A percentile compares a stretch with the other conserved stretches of the same genome.
Evolutionary conservation across 2,329 filamentous ascomycete species (phyloP).

Genomic region (Chlorencoelia australis): DNA sequence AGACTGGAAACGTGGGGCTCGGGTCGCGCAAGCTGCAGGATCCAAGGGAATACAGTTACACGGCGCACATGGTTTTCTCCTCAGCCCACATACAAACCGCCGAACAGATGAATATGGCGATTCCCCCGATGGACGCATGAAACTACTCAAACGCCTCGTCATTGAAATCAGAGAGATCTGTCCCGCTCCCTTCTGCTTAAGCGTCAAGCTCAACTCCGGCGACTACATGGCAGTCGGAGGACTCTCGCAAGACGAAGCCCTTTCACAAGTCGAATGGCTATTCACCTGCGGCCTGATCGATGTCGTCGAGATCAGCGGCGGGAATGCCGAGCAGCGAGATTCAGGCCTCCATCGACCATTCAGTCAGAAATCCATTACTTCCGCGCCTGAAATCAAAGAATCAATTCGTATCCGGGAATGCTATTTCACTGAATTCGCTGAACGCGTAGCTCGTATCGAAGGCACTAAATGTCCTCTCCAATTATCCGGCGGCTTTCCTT

Average conservation of each 20-base stretch:
- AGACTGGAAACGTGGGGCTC: slow-evolving; percentile 8
- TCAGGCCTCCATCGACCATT: slow-evolving; percentile 6
- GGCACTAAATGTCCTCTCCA: slow-evolving; percentile 6
- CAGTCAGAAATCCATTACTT: background rate
- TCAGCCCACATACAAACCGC: slow-evolving; percentile 21
- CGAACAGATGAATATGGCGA: slow-evolving; percentile 26
- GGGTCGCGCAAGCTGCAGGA: too few relatives aligned
- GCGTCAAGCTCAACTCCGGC: slow-evolving; percentile 46
- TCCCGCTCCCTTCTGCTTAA: slow-evolving; percentile 35
- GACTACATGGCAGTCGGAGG: slow-evolving; percentile 10
- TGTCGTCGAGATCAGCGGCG: slow-evolving; percentile 25
- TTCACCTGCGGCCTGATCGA: slow-evolving; percentile 8
- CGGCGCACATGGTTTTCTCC: slow-evolving; percentile 25
- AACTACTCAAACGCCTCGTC: slow-evolving; percentile 46
- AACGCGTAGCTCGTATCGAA: slow-evolving; percentile 4
- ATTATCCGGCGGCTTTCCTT: slow-evolving; percentile 8
- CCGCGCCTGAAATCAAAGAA: slow-evolving; percentile 7
- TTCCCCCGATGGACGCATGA: slow-evolving; percentile 25
- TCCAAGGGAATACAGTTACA: slow-evolving; percentile 38
- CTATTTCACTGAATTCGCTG: slow-evolving; percentile 10
- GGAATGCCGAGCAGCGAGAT: slow-evolving; percentile 40
- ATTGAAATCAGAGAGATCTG: slow-evolving; percentile 42
- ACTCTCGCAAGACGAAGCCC: slow-evolving; percentile 9
- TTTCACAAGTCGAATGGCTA: slow-evolving; percentile 9
- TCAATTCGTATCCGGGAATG: slow-evolving; percentile 8